Base-by-base conservation (phyloP, 1,284 basidiomycete genomes). In the Laetiporus sulphureus region DNA sequence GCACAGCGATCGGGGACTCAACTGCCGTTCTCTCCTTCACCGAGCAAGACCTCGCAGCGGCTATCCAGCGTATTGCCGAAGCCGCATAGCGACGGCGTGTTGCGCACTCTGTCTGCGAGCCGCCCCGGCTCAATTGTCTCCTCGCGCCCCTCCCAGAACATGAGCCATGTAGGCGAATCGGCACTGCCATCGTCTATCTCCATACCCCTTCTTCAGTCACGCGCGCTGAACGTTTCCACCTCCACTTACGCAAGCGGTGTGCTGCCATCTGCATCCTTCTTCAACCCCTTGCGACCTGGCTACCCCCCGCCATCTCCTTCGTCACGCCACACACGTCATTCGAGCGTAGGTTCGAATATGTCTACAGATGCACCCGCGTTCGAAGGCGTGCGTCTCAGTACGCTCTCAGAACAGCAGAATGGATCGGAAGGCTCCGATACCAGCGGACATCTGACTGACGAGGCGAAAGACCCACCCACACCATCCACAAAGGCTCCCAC, bases 181-280 rank as follows among this genome's bases (percentile, higher is more conserved):
- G 41, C 29, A 32, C 41, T 58, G 40, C 49, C 44, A 35, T 41
- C 53, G 19, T 53, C 58, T 16, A 45, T 54, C 32, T 50, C 58
- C 20, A 34, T 58, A 25, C 58, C 57, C 2, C 39, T 52, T 7
- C 45, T 52, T 19, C 55, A 56, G 41, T 55, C 57, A 10, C 54
- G 57, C 13, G 48, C 57, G 32, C n/a, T n/a, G n/a, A n/a, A n/a
- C n/a, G 25, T 37, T n/a, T 37, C 35, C 33, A 43, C 50, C 20
- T 45, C 48, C 23, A 80, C 82, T 0, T 81, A 86, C 59, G 77
- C 79, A 13, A 75, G 78, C 32, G 85, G 83, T 21, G 80, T 87
- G 16, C 75, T 79, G 41, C 83, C 84, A 19, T 75, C 84, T 15
- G 74, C 81, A 8, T 79, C 79, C 5, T 86, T 88, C 64, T 88